A percentile compares a stretch with the other conserved stretches of the same genome.
Evolutionary conservation across 2,329 filamentous ascomycete species (phyloP).

Genomic region (Geosmithia putterillii): DNA sequence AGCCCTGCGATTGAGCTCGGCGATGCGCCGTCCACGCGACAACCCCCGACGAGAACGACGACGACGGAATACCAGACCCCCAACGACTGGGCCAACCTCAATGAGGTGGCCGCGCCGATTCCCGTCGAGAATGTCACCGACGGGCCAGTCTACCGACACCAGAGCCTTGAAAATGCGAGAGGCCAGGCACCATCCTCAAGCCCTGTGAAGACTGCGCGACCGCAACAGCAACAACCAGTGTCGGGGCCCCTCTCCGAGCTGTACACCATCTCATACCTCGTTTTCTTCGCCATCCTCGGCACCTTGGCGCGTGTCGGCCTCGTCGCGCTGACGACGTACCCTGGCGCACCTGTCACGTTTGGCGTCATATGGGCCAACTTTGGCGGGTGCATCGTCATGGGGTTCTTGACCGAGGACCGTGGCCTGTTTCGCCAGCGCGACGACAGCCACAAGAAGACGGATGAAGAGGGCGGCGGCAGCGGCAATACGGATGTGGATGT

Average conservation of each 20-base stretch:
- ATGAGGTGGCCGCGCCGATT: conserved; percentile 24
- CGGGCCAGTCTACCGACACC: conserved; percentile 4
- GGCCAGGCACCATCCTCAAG: background rate
- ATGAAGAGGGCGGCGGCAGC: conserved; percentile 26
- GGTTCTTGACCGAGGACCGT: conserved; percentile 71
- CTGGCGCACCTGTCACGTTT: conserved; percentile 62
- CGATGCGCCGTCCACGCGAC: background rate
- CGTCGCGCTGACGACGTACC: conserved; percentile 67
- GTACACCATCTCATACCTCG: conserved; percentile 69
- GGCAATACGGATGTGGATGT: conserved; percentile 22
- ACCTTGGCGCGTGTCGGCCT: conserved; percentile 75
- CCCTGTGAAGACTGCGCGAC: conserved; percentile 1
- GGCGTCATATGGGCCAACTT: conserved; percentile 82
- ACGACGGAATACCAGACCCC: conserved; percentile 9
- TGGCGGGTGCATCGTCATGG: conserved; percentile 68
- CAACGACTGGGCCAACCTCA: conserved; percentile 25
- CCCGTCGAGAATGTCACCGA: conserved; percentile 8
- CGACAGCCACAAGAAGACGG: conserved; percentile 4
- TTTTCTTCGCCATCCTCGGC: conserved; percentile 76
- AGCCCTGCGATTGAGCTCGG: background rate
- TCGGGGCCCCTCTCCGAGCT: conserved; percentile 43
- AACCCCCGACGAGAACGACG: background rate
- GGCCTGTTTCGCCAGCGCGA: conserved; percentile 48
- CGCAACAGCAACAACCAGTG: conserved; percentile 7
- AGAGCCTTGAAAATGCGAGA: conserved; percentile 6